Evolutionary conservation across 1,284 basidiomycete genomes (phyloP), one percentile per base, ranked within the genome.

Genomic region (Entoloma clypeatum): DNA sequence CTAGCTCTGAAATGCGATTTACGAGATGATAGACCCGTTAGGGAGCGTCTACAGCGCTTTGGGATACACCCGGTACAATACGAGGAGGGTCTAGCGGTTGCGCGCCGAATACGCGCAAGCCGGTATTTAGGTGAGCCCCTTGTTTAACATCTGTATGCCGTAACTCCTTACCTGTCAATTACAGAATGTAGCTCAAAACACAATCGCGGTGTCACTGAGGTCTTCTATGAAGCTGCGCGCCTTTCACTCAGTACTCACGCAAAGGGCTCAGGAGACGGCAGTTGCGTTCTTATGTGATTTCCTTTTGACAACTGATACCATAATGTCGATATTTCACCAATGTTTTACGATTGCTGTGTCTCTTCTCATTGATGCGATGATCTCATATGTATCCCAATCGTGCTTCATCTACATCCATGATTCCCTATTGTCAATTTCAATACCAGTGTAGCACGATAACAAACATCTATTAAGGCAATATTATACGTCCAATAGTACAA

Each of bases 171-270:
- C 23, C 19, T 45, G 17, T 45, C 40, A 24, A 31, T 31, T 28
- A 10, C 53, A 93, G 93, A 98, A 71, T 97, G 93, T 61, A 95
- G 92, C 49, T 92, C 94, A 7, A 96, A 95, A 62, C 89, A 93
- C 56, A 94, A 96, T 56, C 79, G 94, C 31, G 94, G 94, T 3
- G 92, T 98, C 7, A 73, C 78, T 18, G 92, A 98, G 60, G 92
- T 93, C 4, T 93, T 98, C 57, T 77, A 87, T 51, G 92, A 94
- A 60, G 86, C 89, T 1, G 90, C 91, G 0, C 75, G 87, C 4
- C 88, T 93, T 4, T 86, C 91, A 6, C 64, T 94, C 33, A 79
- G 76, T 40, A 85, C 86, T 17, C 73, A 79, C 38, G 65, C 85
- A 7, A 87, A 82, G 58, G 82, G 85, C 5, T 65, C 78, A 16